Percentiles rank a stretch among this genome's conserved stretches.
phyloP scores from a whole-genome alignment of 2,329 filamentous ascomycete genomes.

The Hirsutella thompsonii region DNA sequence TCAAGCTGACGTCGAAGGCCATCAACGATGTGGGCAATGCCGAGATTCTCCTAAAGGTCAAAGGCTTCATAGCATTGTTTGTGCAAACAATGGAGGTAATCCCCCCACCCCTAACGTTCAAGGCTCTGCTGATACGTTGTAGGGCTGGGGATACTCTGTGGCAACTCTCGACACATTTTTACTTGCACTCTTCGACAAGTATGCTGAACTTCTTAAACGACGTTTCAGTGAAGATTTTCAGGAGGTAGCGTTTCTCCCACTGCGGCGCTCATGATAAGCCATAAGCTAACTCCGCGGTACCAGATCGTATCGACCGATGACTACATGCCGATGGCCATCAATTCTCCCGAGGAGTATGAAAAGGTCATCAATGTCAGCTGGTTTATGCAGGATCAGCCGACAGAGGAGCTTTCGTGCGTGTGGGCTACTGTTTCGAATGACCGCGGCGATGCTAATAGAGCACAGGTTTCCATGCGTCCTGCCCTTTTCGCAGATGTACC shows the following conservation, averaged over 20 bases:
- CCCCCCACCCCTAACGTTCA: conserved; percentile 11
- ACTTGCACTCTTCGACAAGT: conserved; percentile 84
- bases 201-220: conserved; percentile 78
- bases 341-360: conserved; percentile 79
- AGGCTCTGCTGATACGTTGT: conserved; percentile 71
- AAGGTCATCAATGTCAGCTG: conserved; percentile 94
- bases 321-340: conserved; percentile 99
- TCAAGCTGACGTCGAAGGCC: conserved; percentile 68
- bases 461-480: conserved; percentile 81
- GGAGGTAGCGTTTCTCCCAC: conserved; percentile 45
- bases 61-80: conserved; percentile 83
- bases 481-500: conserved; percentile 98
- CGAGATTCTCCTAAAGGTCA: conserved; percentile 85
- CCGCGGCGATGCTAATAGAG: conserved; percentile 2
- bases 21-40: conserved; percentile 74
- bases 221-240: conserved; percentile 94
- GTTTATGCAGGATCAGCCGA: conserved; percentile 74
- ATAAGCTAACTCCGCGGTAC: neutral
- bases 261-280: neutral
- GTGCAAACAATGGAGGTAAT: conserved; percentile 94
- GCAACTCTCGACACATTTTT: conserved; percentile 71
- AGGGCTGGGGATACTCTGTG: conserved; percentile 87
- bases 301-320: conserved; percentile 79
- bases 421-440: neutral
- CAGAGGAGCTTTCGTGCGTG: conserved; percentile 60